Evolutionary conservation across 176 grass and related monocot genomes (phyloP).

Genomic region (Phragmites australis): DNA sequence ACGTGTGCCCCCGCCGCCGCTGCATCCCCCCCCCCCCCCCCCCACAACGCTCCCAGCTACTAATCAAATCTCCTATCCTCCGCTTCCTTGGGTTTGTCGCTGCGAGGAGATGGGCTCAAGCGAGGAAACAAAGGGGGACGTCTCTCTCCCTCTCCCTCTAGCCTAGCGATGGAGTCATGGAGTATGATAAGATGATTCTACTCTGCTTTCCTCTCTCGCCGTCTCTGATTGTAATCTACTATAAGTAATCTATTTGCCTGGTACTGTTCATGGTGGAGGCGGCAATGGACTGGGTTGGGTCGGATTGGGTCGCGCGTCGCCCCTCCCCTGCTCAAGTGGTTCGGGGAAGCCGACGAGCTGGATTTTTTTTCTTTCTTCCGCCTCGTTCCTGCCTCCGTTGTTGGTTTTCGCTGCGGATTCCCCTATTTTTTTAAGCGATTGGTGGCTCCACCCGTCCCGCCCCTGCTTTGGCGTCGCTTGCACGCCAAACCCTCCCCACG

Average conservation of each 20-base stretch:
- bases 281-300: background rate
- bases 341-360: constrained; percentile 26
- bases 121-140: constrained; percentile 2
- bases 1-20: constrained; percentile 73
- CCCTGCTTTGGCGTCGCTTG: constrained; percentile 38
- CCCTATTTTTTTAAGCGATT: background rate
- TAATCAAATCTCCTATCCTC: background rate
- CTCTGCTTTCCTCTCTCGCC: background rate
- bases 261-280: background rate
- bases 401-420: background rate
- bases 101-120: background rate
- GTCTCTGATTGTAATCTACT: background rate
- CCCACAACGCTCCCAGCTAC: background rate
- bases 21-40: constrained; percentile 46
- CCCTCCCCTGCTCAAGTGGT: background rate
- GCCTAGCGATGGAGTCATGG: constrained; percentile 21
- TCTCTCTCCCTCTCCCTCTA: constrained; percentile 1
- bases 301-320: background rate
- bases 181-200: constrained; percentile 35
- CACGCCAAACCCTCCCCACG: too few relatives aligned
- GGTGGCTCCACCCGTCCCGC: constrained; percentile 22
- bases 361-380: background rate
- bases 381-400: background rate
- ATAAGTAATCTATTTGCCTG: background rate
- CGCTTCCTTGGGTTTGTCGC: constrained; percentile 8